A percentile compares a stretch with the other conserved stretches of the same genome.
phyloP scores from a whole-genome alignment of 768 basidiomycete genomes.

The Heimioporus sp. region DNA sequence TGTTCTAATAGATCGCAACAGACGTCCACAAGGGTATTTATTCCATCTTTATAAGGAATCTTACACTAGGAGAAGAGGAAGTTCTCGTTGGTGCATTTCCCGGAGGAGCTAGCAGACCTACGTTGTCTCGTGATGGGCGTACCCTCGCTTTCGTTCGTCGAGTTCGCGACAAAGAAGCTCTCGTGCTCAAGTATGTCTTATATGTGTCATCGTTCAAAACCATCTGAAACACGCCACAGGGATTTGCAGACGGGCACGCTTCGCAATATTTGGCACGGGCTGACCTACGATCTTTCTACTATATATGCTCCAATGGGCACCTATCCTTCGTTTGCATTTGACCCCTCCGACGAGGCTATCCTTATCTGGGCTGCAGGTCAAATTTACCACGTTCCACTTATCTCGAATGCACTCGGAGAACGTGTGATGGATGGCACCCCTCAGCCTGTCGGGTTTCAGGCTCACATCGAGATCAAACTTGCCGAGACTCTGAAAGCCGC shows the following conservation, averaged over 20 bases:
- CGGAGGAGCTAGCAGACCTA: constrained; percentile 73
- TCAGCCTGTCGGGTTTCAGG: constrained; percentile 53
- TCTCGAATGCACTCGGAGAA: constrained; percentile 42
- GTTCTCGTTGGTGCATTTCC: constrained; percentile 55
- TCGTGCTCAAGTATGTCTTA: constrained; percentile 61
- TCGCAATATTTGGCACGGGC: constrained; percentile 63
- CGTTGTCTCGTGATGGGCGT: constrained; percentile 62
- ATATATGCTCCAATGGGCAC: constrained; percentile 79
- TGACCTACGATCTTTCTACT: constrained; percentile 62
- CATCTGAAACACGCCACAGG: constrained; percentile 33
- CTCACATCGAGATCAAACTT: constrained; percentile 60
- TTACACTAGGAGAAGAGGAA: constrained; percentile 53
- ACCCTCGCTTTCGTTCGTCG: constrained; percentile 76
- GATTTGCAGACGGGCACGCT: constrained; percentile 66
- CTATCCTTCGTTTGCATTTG: constrained; percentile 72
- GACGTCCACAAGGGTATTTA: constrained; percentile 73
- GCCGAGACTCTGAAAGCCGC: constrained; percentile 54
- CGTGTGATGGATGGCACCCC: constrained; percentile 41
- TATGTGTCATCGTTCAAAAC: background rate
- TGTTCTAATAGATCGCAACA: constrained; percentile 20
- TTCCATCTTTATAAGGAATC: constrained; percentile 63
- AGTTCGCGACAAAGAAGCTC: constrained; percentile 67
- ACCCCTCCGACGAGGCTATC: constrained; percentile 32
- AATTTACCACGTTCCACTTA: constrained; percentile 60
- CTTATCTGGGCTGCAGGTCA: constrained; percentile 76